These are phyloP conservation scores for Breynia disticha DNA, from an alignment of 441 rosid genomes.

Conservation along the genomic window DNA sequence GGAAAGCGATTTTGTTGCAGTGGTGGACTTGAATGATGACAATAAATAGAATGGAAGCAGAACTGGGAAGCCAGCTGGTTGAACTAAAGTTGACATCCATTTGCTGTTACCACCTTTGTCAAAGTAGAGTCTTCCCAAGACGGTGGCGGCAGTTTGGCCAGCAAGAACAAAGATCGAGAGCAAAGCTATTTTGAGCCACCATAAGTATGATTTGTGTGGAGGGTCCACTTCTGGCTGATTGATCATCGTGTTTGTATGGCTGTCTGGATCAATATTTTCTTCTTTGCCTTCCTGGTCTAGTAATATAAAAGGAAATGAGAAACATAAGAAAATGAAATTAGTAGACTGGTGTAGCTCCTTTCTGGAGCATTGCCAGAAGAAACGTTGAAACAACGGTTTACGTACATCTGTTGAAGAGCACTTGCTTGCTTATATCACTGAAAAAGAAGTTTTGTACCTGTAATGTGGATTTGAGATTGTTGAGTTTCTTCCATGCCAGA, in stretches of 20 bases:
- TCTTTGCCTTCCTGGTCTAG: slow-evolving; percentile 13
- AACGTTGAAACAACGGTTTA: no score
- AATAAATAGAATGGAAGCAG: slow-evolving; percentile 18
- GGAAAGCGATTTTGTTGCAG: slow-evolving; percentile 1
- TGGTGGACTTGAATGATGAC: background rate
- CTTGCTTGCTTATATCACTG: no score
- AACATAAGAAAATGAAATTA: no score
- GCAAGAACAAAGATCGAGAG: slow-evolving; percentile 24
- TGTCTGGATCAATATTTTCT: slow-evolving; percentile 1
- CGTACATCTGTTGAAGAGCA: no score
- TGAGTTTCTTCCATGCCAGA: slow-evolving; percentile 22
- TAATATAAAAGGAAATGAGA: no score
- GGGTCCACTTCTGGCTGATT: slow-evolving; percentile 3
- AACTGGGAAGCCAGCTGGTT: slow-evolving; percentile 41
- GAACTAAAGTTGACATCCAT: slow-evolving; percentile 56
- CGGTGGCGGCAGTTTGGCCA: slow-evolving; percentile 37
- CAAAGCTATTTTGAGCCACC: slow-evolving; percentile 29
- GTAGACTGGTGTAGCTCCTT: no score
- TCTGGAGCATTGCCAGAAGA: no score
- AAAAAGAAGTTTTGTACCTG: slow-evolving; percentile 14
- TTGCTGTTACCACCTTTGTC: slow-evolving; percentile 50
- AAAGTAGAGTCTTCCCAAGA: slow-evolving; percentile 43
- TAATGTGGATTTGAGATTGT: slow-evolving; percentile 15
- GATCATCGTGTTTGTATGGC: background rate
- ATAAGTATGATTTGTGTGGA: slow-evolving; percentile 6